Conservation (phyloP, 2,329 filamentous ascomycete species). For the Polychaeton citri region DNA sequence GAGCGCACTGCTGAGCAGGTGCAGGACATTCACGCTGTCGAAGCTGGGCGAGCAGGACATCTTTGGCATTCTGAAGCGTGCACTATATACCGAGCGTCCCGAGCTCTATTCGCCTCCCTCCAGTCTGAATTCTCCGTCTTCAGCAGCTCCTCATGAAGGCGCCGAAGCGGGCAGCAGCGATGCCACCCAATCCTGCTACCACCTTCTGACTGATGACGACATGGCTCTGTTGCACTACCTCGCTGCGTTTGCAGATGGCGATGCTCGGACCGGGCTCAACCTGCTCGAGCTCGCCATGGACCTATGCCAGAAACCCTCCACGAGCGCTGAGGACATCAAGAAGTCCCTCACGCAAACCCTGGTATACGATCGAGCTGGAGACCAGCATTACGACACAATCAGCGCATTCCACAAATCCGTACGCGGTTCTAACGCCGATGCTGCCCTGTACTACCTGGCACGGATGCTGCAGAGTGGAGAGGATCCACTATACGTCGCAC, state of each 20-base stretch:
- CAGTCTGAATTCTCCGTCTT: constrained; percentile 7
- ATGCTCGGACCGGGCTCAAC: constrained; percentile 85
- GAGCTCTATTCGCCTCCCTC: constrained; percentile 35
- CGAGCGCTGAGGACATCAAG: constrained; percentile 68
- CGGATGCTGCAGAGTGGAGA: constrained; percentile 94
- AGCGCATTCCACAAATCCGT: constrained; percentile 95
- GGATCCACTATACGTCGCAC: constrained; percentile 82
- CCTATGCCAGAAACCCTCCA: constrained; percentile 48
- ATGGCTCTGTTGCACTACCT: constrained; percentile 58
- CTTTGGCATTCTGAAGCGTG: constrained; percentile 60
- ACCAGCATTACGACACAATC: constrained; percentile 96
- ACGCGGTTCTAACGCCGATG: constrained; percentile 74
- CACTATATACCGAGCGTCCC: constrained; percentile 41
- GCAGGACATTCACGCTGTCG: constrained; percentile 75
- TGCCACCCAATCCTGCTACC: constrained; percentile 20
- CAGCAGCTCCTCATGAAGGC: constrained; percentile 4
- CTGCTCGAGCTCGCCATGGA: constrained; percentile 81
- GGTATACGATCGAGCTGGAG: constrained; percentile 87
- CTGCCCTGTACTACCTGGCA: constrained; percentile 83
- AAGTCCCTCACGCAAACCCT: constrained; percentile 75
- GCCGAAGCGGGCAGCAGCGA: not conserved
- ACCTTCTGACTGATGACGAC: constrained; percentile 55
- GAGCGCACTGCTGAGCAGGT: constrained; percentile 73
- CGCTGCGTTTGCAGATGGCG: constrained; percentile 76
- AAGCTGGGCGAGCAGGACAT: constrained; percentile 64